These are phyloP conservation scores for Stagonosporopsis rhizophila DNA, from an alignment of 2,329 filamentous ascomycete species.

Conservation along the genomic window DNA sequence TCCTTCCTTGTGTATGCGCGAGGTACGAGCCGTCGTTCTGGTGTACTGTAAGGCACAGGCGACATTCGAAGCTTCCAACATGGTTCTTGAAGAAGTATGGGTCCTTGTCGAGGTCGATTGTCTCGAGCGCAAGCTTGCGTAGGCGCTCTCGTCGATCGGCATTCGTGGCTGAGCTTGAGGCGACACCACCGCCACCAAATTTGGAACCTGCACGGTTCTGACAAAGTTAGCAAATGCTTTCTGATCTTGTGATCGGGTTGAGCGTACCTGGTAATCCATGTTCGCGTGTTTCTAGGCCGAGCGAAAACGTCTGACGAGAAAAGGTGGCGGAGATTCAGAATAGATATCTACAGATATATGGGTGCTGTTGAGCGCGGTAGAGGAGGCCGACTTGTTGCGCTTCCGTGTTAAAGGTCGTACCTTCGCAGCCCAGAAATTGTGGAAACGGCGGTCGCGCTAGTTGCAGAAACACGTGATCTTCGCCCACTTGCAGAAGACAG, in stretches of 20 bases:
- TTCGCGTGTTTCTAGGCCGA: not conserved
- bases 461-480: conserved; percentile 12
- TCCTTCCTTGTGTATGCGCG: conserved; percentile 96
- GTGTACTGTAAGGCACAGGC: conserved; percentile 95
- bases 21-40: conserved; percentile 99
- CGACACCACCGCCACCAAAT: conserved; percentile 96
- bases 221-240: conserved; percentile 23
- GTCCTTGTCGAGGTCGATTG: conserved; percentile 98
- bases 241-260: not conserved
- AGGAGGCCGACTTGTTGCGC: conserved; percentile 10
- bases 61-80: conserved; percentile 96
- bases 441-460: conserved; percentile 29
- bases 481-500: not conserved
- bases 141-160: conserved; percentile 96
- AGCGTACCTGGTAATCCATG: conserved; percentile 61
- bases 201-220: conserved; percentile 96
- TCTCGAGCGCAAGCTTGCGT: conserved; percentile 96
- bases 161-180: conserved; percentile 90
- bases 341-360: too few relatives aligned
- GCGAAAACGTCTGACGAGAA: not conserved
- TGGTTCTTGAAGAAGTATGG: conserved; percentile 99
- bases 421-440: conserved; percentile 25
- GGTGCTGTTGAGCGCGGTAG: too few relatives aligned
- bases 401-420: conserved; percentile 17
- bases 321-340: too few relatives aligned